Conservation (phyloP, 2,329 filamentous ascomycete genomes). For the Drechslera avenae region DNA sequence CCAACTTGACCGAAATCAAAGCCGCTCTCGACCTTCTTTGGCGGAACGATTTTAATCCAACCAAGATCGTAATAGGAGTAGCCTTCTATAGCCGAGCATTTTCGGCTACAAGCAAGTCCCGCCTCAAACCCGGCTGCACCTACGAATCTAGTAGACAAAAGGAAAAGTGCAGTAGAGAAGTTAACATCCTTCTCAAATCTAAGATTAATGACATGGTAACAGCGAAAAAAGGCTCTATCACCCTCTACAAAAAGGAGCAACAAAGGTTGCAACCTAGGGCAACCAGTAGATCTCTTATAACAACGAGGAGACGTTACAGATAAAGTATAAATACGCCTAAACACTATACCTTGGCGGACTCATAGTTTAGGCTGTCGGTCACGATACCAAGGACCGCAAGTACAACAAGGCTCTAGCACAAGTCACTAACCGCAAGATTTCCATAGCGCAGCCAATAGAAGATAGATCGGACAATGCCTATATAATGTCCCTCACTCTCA, state of each 20-base stretch:
- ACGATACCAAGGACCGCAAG: not conserved
- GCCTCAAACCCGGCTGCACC: slow-evolving; percentile 9
- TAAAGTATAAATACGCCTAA: slow-evolving; percentile 54
- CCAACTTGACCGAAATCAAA: slow-evolving; percentile 56
- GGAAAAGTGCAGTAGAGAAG: slow-evolving; percentile 11
- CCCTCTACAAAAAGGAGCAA: slow-evolving; percentile 17
- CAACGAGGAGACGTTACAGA: slow-evolving; percentile 49
- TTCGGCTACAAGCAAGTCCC: slow-evolving; percentile 16
- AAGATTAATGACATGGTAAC: slow-evolving; percentile 28
- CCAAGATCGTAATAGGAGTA: slow-evolving; percentile 51
- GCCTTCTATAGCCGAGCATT: slow-evolving; percentile 52
- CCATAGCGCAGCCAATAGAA: not conserved
- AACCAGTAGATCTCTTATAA: slow-evolving; percentile 40
- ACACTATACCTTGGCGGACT: slow-evolving; percentile 16
- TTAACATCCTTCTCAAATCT: slow-evolving; percentile 19
- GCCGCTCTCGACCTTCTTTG: slow-evolving; percentile 52
- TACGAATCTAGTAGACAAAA: not conserved
- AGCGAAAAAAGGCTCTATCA: slow-evolving; percentile 1
- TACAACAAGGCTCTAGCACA: not conserved
- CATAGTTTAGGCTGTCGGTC: slow-evolving; percentile 8
- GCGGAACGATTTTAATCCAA: slow-evolving; percentile 50
- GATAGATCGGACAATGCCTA: not conserved
- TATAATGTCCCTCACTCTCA: not conserved
- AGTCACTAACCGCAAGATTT: not conserved
- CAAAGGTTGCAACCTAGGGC: slow-evolving; percentile 40